Evolutionary conservation across 164 flowering plant genomes (phyloP), one percentile per base, ranked within the genome.

Genomic region (Vitis riparia): DNA sequence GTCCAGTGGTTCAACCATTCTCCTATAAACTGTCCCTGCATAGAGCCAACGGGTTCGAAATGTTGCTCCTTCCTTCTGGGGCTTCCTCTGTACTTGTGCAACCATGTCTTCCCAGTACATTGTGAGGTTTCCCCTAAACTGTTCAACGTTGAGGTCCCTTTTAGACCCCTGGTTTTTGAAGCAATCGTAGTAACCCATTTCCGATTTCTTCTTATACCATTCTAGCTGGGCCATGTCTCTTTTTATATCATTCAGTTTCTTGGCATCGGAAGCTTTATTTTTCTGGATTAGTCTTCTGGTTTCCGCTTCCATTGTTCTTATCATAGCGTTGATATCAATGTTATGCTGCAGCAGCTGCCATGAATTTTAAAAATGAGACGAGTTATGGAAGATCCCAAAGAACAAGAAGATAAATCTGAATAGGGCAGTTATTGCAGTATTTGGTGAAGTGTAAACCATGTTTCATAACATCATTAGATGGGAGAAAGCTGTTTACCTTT

Each of bases 1-100:
- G 58, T 84, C 76, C 12, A 86, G 86, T 6, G 86, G 87, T 32
- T 86, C 89, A 15, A 84, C 78, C 85, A 86, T 81, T 59, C 86
- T 81, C 50, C 88, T 74, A 62, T 76, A 87, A 32, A 72, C 80
- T 4, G 83, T 85, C 9, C 86, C 87, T 2, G 65, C 81, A 65
- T 14, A 72, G 12, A 85, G 76, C 83, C 80, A 79, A 1, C 79
- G 57, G 0, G 30, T 71, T 2, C 68, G 75, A 19, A 83, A 67
- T 0, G 51, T 0, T 0, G 62, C 69, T 8, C 73, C 80, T 66
- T 80, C 75, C 50, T 48, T 69, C 62, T 80, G 86, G 5, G 84
- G 86, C 60, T 62, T 83, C 66, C 63, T 75, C 65, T 78, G 76
- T 13, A 64, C 84, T 62, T 85, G 69, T 9, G 5, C 70, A 6